These are phyloP conservation scores for Copromyces sp. DNA, from an alignment of 495 filamentous ascomycete genomes.

Conservation along the genomic window DNA sequence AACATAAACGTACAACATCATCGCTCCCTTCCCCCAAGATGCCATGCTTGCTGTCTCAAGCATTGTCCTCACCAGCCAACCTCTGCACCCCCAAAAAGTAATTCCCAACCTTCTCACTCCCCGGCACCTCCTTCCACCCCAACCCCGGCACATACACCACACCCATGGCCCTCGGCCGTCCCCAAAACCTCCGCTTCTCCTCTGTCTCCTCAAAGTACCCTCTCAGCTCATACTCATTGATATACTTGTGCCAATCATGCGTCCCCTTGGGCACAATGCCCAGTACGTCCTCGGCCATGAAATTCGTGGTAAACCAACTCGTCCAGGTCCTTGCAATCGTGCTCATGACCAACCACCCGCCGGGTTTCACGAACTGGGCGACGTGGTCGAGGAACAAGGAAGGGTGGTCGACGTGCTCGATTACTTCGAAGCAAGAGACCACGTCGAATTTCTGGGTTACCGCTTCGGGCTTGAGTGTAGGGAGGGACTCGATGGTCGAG, in stretches of 20 bases:
- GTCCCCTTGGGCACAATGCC: constrained; percentile 84
- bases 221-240: constrained; percentile 74
- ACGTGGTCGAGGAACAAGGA: constrained; percentile 57
- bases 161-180: constrained; percentile 55
- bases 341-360: constrained; percentile 83
- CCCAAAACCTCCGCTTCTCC: constrained; percentile 32
- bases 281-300: constrained; percentile 83
- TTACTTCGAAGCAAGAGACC: constrained; percentile 82
- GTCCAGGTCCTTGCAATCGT: constrained; percentile 84
- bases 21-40: background rate
- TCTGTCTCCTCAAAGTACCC: constrained; percentile 41
- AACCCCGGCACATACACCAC: constrained; percentile 83
- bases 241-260: constrained; percentile 92
- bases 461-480: constrained; percentile 26
- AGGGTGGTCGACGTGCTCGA: constrained; percentile 78
- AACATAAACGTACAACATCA: background rate
- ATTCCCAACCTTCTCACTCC: constrained; percentile 83
- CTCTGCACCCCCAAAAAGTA: constrained; percentile 89
- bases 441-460: constrained; percentile 50
- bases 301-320: constrained; percentile 82
- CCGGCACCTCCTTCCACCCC: constrained; percentile 78
- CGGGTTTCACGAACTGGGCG: constrained; percentile 67
- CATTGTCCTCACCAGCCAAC: constrained; percentile 1
- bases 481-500: constrained; percentile 56
- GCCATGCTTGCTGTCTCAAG: background rate